Conservation (phyloP, 805 yeast species). For the Hanseniaspora clermontiae region DNA sequence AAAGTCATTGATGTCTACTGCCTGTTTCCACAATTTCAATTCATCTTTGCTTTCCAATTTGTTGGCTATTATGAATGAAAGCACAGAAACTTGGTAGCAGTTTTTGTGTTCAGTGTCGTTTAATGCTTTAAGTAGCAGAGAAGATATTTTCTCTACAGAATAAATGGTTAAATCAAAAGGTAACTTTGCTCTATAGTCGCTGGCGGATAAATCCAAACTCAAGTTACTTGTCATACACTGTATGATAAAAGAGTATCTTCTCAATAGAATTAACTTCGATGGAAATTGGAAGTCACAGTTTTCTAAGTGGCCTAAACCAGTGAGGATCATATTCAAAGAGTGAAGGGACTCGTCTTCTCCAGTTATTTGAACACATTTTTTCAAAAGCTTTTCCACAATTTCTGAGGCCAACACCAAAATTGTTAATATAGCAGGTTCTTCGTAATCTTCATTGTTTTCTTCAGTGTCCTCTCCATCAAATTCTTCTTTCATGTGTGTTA, state of each 20-base stretch:
- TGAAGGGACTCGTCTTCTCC: background rate
- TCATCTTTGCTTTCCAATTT: slow-evolving; percentile 15
- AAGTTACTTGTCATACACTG: slow-evolving; percentile 6
- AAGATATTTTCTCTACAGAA: slow-evolving; percentile 22
- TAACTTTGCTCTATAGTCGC: background rate
- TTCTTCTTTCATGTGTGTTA: background rate
- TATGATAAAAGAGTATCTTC: slow-evolving; percentile 18
- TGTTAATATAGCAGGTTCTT: slow-evolving; percentile 18
- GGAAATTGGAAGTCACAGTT: slow-evolving; percentile 5
- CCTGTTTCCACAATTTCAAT: slow-evolving; percentile 12
- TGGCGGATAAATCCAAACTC: background rate
- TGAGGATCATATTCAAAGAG: background rate
- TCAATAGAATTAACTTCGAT: slow-evolving; percentile 23
- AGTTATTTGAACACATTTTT: background rate
- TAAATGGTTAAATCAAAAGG: slow-evolving; percentile 2
- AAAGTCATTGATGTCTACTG: slow-evolving; percentile 16
- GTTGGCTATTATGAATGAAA: slow-evolving; percentile 3
- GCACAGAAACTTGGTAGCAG: background rate
- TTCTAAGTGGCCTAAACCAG: background rate
- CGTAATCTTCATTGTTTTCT: slow-evolving; percentile 18
- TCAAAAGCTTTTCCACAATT: slow-evolving; percentile 17
- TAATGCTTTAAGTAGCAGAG: slow-evolving; percentile 18
- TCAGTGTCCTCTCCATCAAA: slow-evolving; percentile 16
- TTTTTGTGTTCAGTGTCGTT: background rate
- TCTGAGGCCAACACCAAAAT: slow-evolving; percentile 11